Base-by-base conservation (phyloP, 139 green algal species). In the Parachlorella kessleri region DNA sequence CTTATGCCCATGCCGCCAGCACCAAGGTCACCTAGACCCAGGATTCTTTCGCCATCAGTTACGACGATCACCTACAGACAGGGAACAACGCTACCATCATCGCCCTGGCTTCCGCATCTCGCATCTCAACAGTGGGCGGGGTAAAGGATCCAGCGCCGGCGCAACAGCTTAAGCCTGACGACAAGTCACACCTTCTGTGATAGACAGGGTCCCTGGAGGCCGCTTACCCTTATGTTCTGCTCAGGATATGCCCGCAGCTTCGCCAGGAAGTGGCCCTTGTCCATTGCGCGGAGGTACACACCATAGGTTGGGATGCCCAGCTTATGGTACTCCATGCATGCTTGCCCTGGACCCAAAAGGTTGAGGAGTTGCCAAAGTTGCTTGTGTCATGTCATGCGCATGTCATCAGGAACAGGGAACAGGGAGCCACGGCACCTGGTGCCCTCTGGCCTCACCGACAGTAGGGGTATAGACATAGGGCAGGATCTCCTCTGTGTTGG, bases 381-480 rank as follows among this genome's bases (percentile, higher is more conserved):
- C n/a, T n/a, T n/a, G n/a, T n/a, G n/a, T n/a, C n/a, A n/a, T n/a
- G n/a, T n/a, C n/a, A n/a, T n/a, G n/a, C n/a, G n/a, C n/a, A n/a
- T n/a, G n/a, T n/a, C n/a, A n/a, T n/a, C n/a, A n/a, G 48, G 48
- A 59, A 59, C 21, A 28, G 14, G 48, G 48, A 59, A 59, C 21
- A 59, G 48, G 48, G 21, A 14, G 21, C 14, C 48, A 59, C 0
- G 14, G 21, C 14, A 59, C 21, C 21, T 28, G 48, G 21, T 59
- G 81, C 81, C 94, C 80, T 83, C 95, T 98, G 5, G 95, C 96
- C 75, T 99, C 93, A 2, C 96, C 96, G 0, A 99, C 95, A 21
- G 94, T 98, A 3, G 95, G 95, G 1, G 95, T 98, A 90, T 98
- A 98, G 35, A 98, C 87, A 53, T 91, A 87, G 0, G 94, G 94